Evolutionary conservation across 177 flowering plant species (phyloP).

Genomic region (Vitis hybrid): DNA sequence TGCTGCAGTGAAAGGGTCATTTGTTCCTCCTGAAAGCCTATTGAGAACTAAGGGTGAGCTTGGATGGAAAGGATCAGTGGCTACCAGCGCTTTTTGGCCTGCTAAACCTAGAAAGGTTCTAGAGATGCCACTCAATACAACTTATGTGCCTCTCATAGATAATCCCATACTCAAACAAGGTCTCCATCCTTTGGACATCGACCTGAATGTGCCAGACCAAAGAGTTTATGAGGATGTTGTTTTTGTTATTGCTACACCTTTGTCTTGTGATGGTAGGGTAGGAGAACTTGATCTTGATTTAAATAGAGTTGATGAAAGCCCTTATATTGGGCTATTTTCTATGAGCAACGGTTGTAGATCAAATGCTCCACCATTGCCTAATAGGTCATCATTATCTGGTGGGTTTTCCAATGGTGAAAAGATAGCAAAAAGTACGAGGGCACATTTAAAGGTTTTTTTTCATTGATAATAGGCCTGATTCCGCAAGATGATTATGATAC

Average conservation of each 20-base stretch:
- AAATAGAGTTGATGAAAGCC: conserved; percentile 61
- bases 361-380: no score
- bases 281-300: conserved; percentile 87
- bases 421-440: conserved; percentile 49
- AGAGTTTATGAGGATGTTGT: conserved; percentile 58
- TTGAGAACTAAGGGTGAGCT: conserved; percentile 51
- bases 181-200: conserved; percentile 63
- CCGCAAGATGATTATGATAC: conserved; percentile 37
- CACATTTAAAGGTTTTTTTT: conserved; percentile 48
- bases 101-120: conserved; percentile 70
- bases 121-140: conserved; percentile 36
- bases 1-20: conserved; percentile 73
- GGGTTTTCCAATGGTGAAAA: conserved; percentile 43
- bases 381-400: neutral
- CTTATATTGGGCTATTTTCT: no score
- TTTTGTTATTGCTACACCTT: conserved; percentile 23
- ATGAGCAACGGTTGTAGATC: no score
- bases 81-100: conserved; percentile 82
- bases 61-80: conserved; percentile 91
- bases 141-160: conserved; percentile 24
- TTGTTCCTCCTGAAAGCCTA: conserved; percentile 62
- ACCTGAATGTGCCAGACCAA: conserved; percentile 87
- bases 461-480: conserved; percentile 57
- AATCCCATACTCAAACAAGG: conserved; percentile 28
- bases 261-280: conserved; percentile 18